phyloP scores from a whole-genome alignment of 306 rosid species.

The Inga leiocalycina region DNA sequence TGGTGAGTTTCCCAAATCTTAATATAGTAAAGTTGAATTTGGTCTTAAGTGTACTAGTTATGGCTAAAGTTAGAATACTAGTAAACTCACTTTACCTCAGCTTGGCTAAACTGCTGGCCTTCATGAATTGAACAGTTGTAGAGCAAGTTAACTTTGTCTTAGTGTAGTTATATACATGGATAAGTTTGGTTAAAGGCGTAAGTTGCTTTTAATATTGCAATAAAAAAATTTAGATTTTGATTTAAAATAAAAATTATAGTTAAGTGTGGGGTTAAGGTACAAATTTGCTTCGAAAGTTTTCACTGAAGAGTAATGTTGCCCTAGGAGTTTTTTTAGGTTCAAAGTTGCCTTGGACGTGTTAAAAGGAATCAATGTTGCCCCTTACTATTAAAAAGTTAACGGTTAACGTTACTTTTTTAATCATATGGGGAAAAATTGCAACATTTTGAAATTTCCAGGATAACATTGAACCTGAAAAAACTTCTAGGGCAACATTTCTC shows the following conservation, averaged over 20 bases:
- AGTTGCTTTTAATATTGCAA: neutral
- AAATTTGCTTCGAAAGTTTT: no score
- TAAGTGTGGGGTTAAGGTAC: neutral
- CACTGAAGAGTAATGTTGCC: no score
- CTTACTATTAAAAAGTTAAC: no score
- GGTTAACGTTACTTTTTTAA: no score
- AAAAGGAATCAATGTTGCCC: no score
- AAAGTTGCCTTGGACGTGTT: no score
- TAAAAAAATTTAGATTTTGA: neutral
- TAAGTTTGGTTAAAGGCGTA: neutral
- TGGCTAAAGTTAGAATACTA: neutral
- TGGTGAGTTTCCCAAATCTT: constrained; percentile 66
- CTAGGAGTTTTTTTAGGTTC: no score
- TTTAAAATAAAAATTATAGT: neutral
- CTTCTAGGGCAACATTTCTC: no score
- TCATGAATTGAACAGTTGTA: neutral
- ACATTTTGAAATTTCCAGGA: no score
- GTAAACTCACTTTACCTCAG: neutral
- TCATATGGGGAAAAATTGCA: no score
- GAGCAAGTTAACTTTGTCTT: constrained; percentile 12
- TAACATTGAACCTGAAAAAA: no score
- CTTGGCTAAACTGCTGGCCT: constrained; percentile 15
- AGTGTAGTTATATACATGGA: neutral
- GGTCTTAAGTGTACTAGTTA: constrained; percentile 8
- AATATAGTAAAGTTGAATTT: constrained; percentile 25